Base-by-base conservation (phyloP, 768 basidiomycete species). In the Xerocomus spinulosus region DNA sequence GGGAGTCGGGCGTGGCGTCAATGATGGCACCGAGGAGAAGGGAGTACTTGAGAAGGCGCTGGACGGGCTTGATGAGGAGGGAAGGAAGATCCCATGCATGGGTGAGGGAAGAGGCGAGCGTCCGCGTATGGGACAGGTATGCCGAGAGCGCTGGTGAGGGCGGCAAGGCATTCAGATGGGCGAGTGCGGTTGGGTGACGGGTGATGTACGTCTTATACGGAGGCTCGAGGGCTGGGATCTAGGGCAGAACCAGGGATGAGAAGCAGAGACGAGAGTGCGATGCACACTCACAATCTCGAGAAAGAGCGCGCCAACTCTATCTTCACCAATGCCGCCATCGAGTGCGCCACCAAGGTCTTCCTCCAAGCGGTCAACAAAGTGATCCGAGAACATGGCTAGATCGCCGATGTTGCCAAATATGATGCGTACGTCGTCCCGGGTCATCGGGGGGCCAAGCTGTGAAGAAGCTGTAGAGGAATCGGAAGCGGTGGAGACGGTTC, bases 1-100 rank as follows among this genome's bases (percentile, higher is more conserved):
- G 87, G 20, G 67, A 63, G 44, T 82, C 78, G 7, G 83, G 80
- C 0, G 90, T 92, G 59, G 83, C 84, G 42, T 84, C 81, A 44
- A 85, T 78, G 54, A 92, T 83, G 21, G 87, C 80, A 21, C 71
- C 69, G 28, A 99, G 80, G 24, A 99, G 78, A 9, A 98, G 78
- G 0, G 90, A 82, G 61, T 99, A 99, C 64, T 97, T 98, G 54
- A 97, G 82, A 46, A 97, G 77, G 14, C 95, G 83, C 61, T 98
- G 96, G 4, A 99, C 92, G 28, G 96, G 96, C 68, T 98, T 97
- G 68, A 99, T 97, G 51, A 99, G 84, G 32, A 97, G 79, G 0
- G 92, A 92, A 5, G 90, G 76, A 23, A 99, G 80, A 63, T 99
- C 95, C 85, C 92, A 93, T 3, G 92, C 88, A 58, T 91, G 85